These are phyloP conservation scores for Falciphora oryzae DNA, from an alignment of 2,329 filamentous ascomycete species.

Conservation along the genomic window DNA sequence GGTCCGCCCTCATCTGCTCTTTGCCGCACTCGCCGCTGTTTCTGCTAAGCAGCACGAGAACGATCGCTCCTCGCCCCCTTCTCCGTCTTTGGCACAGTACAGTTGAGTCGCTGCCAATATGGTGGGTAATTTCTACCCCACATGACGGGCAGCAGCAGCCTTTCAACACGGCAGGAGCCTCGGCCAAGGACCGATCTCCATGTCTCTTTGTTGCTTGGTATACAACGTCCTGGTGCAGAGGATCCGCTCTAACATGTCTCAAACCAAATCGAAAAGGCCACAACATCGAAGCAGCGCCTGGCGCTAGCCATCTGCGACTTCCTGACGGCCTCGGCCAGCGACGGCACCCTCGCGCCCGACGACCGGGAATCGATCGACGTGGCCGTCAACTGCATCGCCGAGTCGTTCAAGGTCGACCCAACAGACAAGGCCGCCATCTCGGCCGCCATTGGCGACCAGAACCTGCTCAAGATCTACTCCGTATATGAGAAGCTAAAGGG, in stretches of 20 bases:
- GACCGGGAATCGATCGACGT: slow-evolving; percentile 93
- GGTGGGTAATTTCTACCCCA: neutral
- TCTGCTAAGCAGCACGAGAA: too few relatives aligned
- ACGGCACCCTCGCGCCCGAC: slow-evolving; percentile 82
- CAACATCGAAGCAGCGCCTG: slow-evolving; percentile 69
- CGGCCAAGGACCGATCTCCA: neutral
- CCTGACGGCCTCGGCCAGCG: slow-evolving; percentile 73
- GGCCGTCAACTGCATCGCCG: slow-evolving; percentile 87
- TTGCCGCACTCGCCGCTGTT: neutral
- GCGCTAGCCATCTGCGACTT: slow-evolving; percentile 98
- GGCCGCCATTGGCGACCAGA: slow-evolving; percentile 78
- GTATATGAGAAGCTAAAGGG: slow-evolving; percentile 94
- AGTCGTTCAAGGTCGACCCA: slow-evolving; percentile 94
- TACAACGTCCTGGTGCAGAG: neutral
- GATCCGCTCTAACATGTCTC: neutral
- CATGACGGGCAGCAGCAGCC: neutral
- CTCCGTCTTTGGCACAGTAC: neutral
- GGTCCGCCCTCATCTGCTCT: neutral
- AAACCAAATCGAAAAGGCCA: slow-evolving; percentile 27
- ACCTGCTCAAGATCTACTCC: slow-evolving; percentile 83
- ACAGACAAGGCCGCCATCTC: slow-evolving; percentile 64
- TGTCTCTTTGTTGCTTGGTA: neutral
- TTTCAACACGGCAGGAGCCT: neutral
- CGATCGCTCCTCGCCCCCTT: neutral
- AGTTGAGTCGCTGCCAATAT: neutral